Evolutionary conservation across 257 asterid genomes (phyloP).

Genomic region (Nicotiana paniculata): DNA sequence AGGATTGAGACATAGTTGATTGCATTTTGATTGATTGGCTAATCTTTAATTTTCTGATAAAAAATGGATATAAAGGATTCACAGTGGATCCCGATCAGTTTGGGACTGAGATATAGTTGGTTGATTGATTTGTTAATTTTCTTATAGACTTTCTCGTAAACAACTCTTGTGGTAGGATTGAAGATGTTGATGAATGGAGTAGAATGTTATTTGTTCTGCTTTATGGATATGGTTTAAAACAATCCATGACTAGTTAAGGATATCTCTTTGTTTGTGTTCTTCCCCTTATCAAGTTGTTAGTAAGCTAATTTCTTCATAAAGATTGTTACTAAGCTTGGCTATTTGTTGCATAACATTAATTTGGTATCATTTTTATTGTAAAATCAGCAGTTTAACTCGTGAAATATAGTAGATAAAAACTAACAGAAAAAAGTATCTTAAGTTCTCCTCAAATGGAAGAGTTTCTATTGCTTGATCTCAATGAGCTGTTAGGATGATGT

Average conservation of each 20-base stretch:
- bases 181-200: neutral
- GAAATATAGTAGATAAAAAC: neutral
- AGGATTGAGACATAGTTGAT: neutral
- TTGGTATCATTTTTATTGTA: neutral
- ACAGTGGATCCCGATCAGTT: neutral
- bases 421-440: neutral
- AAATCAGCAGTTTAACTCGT: neutral
- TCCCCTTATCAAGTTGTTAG: neutral
- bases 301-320: neutral
- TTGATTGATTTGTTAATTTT: conserved; percentile 1
- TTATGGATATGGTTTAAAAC: neutral
- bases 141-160: neutral
- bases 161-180: neutral
- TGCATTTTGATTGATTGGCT: neutral
- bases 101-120: neutral
- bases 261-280: neutral
- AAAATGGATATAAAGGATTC: neutral
- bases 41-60: neutral
- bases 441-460: neutral
- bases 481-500: neutral
- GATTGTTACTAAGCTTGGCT: neutral
- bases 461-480: neutral
- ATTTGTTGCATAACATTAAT: neutral
- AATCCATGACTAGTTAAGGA: neutral
- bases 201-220: neutral